These are phyloP conservation scores for Thielaviopsis cerberus DNA, from an alignment of 2,329 filamentous ascomycete genomes.

Conservation along the genomic window DNA sequence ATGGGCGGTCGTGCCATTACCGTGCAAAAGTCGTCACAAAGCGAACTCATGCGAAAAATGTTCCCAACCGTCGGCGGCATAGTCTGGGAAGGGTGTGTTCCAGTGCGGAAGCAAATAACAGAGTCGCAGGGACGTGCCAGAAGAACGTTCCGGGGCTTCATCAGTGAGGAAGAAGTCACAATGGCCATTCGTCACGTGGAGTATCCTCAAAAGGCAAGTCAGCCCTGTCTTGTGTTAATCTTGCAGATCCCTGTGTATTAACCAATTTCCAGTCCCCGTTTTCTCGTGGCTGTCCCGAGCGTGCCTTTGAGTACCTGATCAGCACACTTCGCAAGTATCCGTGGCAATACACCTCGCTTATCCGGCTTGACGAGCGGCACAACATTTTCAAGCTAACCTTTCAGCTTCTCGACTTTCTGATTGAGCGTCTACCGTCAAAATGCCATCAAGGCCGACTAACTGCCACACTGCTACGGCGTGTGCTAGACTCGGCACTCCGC, in stretches of 20 bases:
- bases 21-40: conserved; percentile 37
- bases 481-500: conserved; percentile 32
- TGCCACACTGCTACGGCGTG: conserved; percentile 32
- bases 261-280: conserved; percentile 32
- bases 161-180: conserved; percentile 42
- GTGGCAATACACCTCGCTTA: conserved; percentile 37
- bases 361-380: conserved; percentile 39
- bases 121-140: conserved; percentile 20
- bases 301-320: conserved; percentile 46
- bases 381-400: conserved; percentile 32
- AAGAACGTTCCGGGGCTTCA: conserved; percentile 36
- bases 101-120: conserved; percentile 15
- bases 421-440: conserved; percentile 22
- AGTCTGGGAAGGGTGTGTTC: conserved; percentile 31
- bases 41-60: conserved; percentile 39
- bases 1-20: conserved; percentile 40
- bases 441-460: conserved; percentile 29
- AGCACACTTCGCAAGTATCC: conserved; percentile 44
- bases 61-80: conserved; percentile 41
- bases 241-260: conserved; percentile 1
- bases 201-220: conserved; percentile 32
- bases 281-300: conserved; percentile 41
- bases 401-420: conserved; percentile 29
- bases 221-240: not conserved
- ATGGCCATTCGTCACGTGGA: conserved; percentile 48